These are phyloP conservation scores for Erodium moschatum DNA, from an alignment of 441 rosid species.

Conservation along the genomic window DNA sequence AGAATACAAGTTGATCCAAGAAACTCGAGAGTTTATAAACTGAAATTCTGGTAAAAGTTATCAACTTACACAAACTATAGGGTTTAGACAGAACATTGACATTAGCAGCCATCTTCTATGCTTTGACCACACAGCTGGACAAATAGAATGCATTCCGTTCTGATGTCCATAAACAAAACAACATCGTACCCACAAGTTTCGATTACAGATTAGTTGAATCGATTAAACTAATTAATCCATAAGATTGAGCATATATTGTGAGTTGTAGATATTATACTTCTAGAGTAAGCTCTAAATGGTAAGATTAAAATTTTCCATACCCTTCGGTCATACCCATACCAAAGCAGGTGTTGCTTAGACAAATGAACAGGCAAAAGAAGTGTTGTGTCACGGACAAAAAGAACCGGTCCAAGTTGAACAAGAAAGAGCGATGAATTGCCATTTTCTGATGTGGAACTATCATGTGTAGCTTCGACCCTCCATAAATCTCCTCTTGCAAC, in stretches of 20 bases:
- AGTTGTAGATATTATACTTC: background rate
- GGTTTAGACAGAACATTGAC: constrained; percentile 92
- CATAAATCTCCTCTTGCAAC: constrained; percentile 93
- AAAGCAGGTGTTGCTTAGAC: constrained; percentile 91
- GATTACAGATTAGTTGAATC: background rate
- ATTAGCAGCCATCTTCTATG: constrained; percentile 91
- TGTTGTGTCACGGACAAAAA: constrained; percentile 75
- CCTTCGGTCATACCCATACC: constrained; percentile 96
- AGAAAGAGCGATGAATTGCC: constrained; percentile 79
- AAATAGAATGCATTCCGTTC: constrained; percentile 93
- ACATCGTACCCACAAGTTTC: background rate
- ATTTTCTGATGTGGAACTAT: constrained; percentile 49
- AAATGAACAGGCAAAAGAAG: constrained; percentile 84
- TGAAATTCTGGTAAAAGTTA: constrained; percentile 8
- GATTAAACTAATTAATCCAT: background rate
- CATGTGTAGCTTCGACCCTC: constrained; percentile 85
- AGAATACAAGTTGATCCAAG: constrained; percentile 16
- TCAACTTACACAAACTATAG: constrained; percentile 73
- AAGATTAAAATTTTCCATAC: constrained; percentile 29
- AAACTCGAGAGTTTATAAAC: background rate
- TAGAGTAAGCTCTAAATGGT: background rate
- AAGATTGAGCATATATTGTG: background rate
- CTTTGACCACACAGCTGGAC: constrained; percentile 96
- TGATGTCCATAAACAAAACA: constrained; percentile 28
- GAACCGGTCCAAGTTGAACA: constrained; percentile 83